These are phyloP conservation scores for Botryotinia globosa DNA, from an alignment of 2,329 filamentous ascomycete species.

Conservation along the genomic window DNA sequence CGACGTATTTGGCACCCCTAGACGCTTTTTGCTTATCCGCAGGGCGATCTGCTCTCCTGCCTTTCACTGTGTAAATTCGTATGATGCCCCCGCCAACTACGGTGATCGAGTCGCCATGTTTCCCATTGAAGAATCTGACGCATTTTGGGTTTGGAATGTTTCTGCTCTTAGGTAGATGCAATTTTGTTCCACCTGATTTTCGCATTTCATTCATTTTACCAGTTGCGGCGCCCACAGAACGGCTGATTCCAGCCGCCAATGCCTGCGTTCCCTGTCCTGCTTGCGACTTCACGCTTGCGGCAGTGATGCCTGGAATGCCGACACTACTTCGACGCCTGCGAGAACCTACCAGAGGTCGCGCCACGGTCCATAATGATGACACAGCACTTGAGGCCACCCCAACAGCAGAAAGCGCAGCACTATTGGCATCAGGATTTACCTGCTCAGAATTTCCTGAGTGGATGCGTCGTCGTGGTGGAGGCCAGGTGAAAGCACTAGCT, in stretches of 20 bases:
- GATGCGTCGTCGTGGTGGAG: constrained; percentile 52
- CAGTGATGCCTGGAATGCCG: constrained; percentile 34
- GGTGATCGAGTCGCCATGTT: constrained; percentile 60
- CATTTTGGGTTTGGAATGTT: constrained; percentile 56
- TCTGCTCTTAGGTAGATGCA: constrained; percentile 60
- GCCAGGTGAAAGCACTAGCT: constrained; percentile 80
- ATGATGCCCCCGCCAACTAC: constrained; percentile 65
- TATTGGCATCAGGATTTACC: constrained; percentile 41
- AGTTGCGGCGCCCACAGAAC: constrained; percentile 67
- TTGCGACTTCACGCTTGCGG: constrained; percentile 41
- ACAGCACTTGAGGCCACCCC: constrained; percentile 38
- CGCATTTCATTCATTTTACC: constrained; percentile 68
- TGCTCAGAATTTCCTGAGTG: constrained; percentile 25
- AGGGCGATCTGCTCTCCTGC: constrained; percentile 50
- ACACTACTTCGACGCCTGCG: constrained; percentile 37
- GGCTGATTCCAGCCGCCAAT: constrained; percentile 70
- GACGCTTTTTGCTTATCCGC: constrained; percentile 56
- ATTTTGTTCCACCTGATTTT: constrained; percentile 71
- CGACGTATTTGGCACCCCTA: constrained; percentile 40
- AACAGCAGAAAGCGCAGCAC: constrained; percentile 47
- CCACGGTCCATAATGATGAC: constrained; percentile 37
- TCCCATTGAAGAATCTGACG: constrained; percentile 63
- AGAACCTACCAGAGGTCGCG: constrained; percentile 36
- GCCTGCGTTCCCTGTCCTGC: constrained; percentile 70
- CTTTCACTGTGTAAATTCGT: constrained; percentile 53